phyloP scores from a whole-genome alignment of 2,329 filamentous ascomycete genomes.

The Cylindrodendrum hubeiense region DNA sequence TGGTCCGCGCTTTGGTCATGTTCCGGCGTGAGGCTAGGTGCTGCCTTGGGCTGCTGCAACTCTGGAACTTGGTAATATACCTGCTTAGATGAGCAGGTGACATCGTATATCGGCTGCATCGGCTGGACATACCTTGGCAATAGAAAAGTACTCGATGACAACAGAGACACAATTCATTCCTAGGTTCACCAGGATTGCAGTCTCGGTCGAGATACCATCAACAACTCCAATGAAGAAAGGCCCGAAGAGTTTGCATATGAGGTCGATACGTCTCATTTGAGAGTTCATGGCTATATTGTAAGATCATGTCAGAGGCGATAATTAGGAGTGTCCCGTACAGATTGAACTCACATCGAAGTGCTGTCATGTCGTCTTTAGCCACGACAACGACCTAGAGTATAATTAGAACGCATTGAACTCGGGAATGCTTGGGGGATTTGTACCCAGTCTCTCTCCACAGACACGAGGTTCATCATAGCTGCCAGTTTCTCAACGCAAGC shows the following conservation, averaged over 20 bases:
- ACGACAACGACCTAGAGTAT: slow-evolving; percentile 45
- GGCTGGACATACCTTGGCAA: slow-evolving; percentile 45
- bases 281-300: slow-evolving; percentile 61
- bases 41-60: slow-evolving; percentile 41
- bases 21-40: slow-evolving; percentile 10
- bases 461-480: slow-evolving; percentile 73
- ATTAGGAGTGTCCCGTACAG: neutral
- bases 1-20: slow-evolving; percentile 3
- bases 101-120: too few species aligned
- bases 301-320: neutral
- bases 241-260: slow-evolving; percentile 69
- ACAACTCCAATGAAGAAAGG: slow-evolving; percentile 68
- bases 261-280: slow-evolving; percentile 72
- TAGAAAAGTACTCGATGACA: slow-evolving; percentile 64
- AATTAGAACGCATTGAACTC: slow-evolving; percentile 12
- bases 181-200: slow-evolving; percentile 63
- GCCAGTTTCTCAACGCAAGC: slow-evolving; percentile 78
- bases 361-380: slow-evolving; percentile 34
- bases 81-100: slow-evolving; percentile 17
- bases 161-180: slow-evolving; percentile 63
- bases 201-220: slow-evolving; percentile 59
- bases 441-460: slow-evolving; percentile 80
- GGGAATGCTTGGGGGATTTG: neutral
- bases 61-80: slow-evolving; percentile 45
- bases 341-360: slow-evolving; percentile 32